Conservation (phyloP, 805 yeast species). For the Pichia heedii region DNA sequence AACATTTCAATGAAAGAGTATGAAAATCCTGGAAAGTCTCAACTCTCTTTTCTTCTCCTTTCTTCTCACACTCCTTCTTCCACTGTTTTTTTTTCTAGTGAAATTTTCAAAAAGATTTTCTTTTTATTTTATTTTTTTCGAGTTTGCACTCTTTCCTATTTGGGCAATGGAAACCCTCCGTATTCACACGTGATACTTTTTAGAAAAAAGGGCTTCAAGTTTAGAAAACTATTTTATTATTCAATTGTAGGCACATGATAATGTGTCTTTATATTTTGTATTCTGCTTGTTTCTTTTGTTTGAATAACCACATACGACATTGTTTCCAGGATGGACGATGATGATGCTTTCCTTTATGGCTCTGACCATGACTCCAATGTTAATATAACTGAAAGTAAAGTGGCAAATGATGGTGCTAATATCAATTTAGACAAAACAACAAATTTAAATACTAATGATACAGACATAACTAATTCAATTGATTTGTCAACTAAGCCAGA, state of each 20-base stretch:
- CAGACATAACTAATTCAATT: no score
- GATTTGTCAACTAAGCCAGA: no score
- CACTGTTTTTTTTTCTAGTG: no score
- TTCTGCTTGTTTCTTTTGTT: neutral
- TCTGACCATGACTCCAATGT: constrained; percentile 33
- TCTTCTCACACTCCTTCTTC: no score
- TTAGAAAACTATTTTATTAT: no score
- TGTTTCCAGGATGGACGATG: constrained; percentile 62
- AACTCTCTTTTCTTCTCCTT: no score
- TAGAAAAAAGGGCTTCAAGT: no score
- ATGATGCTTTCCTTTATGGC: constrained; percentile 61
- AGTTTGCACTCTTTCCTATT: neutral
- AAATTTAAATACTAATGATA: no score
- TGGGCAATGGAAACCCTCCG: neutral
- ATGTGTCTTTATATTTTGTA: neutral
- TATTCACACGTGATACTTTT: neutral
- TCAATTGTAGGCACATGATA: no score
- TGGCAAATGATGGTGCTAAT: neutral
- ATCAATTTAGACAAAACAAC: neutral
- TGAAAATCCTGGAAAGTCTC: no score
- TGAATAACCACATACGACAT: neutral
- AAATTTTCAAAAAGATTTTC: no score
- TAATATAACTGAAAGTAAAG: neutral
- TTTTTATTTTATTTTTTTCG: neutral
- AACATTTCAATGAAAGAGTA: no score